Conservation (phyloP, 148 eudicot species). For the Rhododendron simsii region DNA sequence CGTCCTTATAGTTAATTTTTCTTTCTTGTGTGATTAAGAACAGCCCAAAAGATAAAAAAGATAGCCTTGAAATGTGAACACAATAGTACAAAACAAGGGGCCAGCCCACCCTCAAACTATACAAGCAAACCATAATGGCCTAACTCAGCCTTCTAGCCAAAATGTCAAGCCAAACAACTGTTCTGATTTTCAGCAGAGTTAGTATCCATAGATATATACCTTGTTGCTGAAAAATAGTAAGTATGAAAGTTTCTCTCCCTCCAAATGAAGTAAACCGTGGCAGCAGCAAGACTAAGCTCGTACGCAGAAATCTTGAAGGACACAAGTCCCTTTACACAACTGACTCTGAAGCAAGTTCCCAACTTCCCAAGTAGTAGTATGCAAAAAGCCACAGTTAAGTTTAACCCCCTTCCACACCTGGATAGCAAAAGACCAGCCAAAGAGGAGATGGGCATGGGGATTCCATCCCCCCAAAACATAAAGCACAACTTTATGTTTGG, state of each 20-base stretch:
- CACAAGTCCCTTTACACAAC: not conserved
- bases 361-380: not conserved
- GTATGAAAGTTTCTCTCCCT: not conserved
- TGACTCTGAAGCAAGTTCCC: not conserved
- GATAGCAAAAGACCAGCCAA: not conserved
- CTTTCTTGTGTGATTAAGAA: too few relatives aligned
- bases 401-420: not conserved
- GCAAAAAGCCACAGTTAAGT: not conserved
- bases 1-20: too few relatives aligned
- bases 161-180: too few relatives aligned
- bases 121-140: too few relatives aligned
- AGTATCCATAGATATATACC: not conserved
- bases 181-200: not conserved
- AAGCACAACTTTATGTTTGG: not conserved
- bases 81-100: too few relatives aligned
- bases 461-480: not conserved
- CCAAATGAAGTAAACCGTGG: not conserved
- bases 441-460: not conserved
- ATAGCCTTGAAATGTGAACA: too few relatives aligned
- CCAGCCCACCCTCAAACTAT: too few relatives aligned
- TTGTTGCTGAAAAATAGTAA: not conserved
- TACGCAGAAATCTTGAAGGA: not conserved
- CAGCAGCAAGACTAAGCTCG: not conserved
- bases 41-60: too few relatives aligned
- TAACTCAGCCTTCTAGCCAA: too few relatives aligned